Evolutionary conservation across 257 asterid genomes (phyloP).

Genomic region (Oldenlandia corymbosa): DNA sequence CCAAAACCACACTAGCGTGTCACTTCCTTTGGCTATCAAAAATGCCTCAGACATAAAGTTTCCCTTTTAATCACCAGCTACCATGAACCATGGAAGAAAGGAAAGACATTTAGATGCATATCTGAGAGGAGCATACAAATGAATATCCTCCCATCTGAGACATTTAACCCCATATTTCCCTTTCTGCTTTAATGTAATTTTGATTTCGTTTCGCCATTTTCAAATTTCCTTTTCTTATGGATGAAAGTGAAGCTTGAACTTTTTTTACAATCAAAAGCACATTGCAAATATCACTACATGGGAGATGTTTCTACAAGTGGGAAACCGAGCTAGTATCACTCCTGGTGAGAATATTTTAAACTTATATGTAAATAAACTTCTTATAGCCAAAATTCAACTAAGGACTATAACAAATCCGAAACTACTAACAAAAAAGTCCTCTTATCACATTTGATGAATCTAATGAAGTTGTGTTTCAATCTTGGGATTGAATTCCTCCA

Average conservation of each 20-base stretch:
- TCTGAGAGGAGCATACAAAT: too few relatives aligned
- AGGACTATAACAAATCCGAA: background rate
- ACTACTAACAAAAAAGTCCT: background rate
- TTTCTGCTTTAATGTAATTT: too few relatives aligned
- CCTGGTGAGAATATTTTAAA: too few relatives aligned
- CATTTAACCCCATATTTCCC: too few relatives aligned
- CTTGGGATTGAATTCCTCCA: background rate
- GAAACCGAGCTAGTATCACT: background rate
- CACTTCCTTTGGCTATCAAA: too few relatives aligned
- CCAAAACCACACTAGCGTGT: too few relatives aligned
- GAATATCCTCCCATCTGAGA: too few relatives aligned
- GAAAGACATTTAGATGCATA: too few relatives aligned
- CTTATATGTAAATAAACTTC: background rate
- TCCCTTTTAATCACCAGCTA: too few relatives aligned
- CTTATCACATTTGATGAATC: background rate
- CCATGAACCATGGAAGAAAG: too few relatives aligned
- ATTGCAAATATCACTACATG: background rate
- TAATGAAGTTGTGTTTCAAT: background rate
- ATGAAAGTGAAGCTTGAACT: background rate
- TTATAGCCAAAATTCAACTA: background rate
- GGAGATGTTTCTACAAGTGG: background rate
- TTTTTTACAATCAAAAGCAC: background rate
- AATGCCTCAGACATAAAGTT: too few relatives aligned
- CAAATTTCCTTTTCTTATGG: background rate
- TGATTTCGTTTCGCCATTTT: too few relatives aligned